Conservation (phyloP, 2,329 filamentous ascomycete genomes). For the Bipolaris victoriae region DNA sequence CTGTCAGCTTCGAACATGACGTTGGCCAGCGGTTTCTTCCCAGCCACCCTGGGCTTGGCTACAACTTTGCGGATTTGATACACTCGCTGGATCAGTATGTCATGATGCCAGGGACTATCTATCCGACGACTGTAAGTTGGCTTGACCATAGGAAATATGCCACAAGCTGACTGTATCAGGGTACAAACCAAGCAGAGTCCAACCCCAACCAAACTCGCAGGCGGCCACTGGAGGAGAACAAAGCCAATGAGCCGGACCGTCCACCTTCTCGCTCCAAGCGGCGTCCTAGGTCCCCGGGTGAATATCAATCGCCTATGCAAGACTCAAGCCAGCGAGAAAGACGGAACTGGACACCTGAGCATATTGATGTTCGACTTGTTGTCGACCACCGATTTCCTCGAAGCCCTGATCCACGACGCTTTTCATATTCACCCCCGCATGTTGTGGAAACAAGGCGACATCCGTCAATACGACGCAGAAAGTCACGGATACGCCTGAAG, state of each 20-base stretch:
- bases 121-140: slow-evolving; percentile 36
- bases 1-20: slow-evolving; percentile 51
- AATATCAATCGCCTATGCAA: slow-evolving; percentile 10
- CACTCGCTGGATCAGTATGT: slow-evolving; percentile 54
- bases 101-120: slow-evolving; percentile 53
- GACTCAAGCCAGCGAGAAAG: slow-evolving; percentile 9
- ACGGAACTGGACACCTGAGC: slow-evolving; percentile 34
- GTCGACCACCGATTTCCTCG: slow-evolving; percentile 32
- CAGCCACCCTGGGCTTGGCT: slow-evolving; percentile 43
- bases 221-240: slow-evolving; percentile 3
- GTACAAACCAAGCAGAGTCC: slow-evolving; percentile 12
- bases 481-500: slow-evolving; percentile 35
- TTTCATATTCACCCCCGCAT: slow-evolving; percentile 28
- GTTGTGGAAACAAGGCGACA: slow-evolving; percentile 23
- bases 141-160: not conserved
- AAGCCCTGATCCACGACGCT: slow-evolving; percentile 22
- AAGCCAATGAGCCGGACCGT: slow-evolving; percentile 15
- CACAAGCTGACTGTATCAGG: slow-evolving; percentile 7
- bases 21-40: slow-evolving; percentile 55
- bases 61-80: slow-evolving; percentile 55
- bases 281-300: slow-evolving; percentile 11
- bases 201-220: slow-evolving; percentile 5
- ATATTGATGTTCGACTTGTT: slow-evolving; percentile 37
- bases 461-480: slow-evolving; percentile 32
- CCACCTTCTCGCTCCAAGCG: slow-evolving; percentile 6